phyloP scores from a whole-genome alignment of 306 rosid genomes.

The Ammopiptanthus mongolicus region DNA sequence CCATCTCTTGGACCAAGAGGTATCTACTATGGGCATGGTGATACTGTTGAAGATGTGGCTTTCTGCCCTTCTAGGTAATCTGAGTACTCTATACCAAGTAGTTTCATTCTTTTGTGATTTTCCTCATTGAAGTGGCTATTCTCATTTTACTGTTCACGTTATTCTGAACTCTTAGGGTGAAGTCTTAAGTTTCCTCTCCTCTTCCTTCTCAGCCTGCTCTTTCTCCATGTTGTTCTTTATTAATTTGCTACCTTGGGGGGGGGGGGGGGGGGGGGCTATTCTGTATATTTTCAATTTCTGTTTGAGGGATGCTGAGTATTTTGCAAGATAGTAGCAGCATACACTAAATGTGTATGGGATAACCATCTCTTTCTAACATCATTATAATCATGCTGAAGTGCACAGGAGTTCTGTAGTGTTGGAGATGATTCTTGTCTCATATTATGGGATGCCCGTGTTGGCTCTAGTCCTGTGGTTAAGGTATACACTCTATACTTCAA shows the following conservation, averaged over 20 bases:
- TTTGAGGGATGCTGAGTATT: background rate
- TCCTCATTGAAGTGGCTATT: background rate
- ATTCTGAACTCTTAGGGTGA: background rate
- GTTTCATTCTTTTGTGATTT: background rate
- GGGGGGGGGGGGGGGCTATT: background rate
- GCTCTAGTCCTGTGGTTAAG: constrained; percentile 84
- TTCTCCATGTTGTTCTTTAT: background rate
- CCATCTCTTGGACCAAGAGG: constrained; percentile 97
- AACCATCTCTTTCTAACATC: constrained; percentile 31
- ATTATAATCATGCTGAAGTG: constrained; percentile 48
- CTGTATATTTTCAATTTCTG: background rate
- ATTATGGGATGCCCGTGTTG: constrained; percentile 96
- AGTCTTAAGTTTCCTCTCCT: background rate
- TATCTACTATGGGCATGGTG: constrained; percentile 83
- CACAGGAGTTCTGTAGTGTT: constrained; percentile 99
- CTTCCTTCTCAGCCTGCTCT: background rate
- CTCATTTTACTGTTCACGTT: constrained; percentile 4
- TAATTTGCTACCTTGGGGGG: background rate
- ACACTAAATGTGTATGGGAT: background rate
- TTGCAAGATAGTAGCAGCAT: background rate
- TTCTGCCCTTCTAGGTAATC: constrained; percentile 94
- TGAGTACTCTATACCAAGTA: background rate
- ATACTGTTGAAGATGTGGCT: constrained; percentile 97
- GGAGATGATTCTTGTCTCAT: constrained; percentile 99
- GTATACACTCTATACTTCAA: constrained; percentile 27